Conservation (phyloP, 805 yeast genomes). For the Cyberlindnera misumaiensis region DNA sequence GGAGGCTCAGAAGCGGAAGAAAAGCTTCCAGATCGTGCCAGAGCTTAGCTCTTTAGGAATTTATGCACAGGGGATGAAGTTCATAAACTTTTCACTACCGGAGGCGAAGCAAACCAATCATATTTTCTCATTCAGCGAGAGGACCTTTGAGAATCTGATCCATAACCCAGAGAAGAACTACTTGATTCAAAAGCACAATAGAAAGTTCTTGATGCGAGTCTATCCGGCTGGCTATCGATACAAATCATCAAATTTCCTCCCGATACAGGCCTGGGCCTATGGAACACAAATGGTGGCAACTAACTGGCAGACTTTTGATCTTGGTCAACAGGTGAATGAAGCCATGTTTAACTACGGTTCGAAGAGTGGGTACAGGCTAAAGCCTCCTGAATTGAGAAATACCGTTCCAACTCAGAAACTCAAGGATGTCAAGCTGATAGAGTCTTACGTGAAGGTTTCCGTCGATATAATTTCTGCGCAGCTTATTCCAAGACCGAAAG, state of each 20-base stretch:
- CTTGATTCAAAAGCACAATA: slow-evolving; percentile 70
- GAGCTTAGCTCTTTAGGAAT: slow-evolving; percentile 59
- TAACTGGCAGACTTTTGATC: slow-evolving; percentile 91
- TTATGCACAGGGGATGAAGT: slow-evolving; percentile 60
- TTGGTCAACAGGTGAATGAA: slow-evolving; percentile 83
- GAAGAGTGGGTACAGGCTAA: slow-evolving; percentile 69
- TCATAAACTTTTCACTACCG: slow-evolving; percentile 76
- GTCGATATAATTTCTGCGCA: slow-evolving; percentile 72
- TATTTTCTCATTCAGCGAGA: slow-evolving; percentile 82
- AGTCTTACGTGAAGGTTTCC: slow-evolving; percentile 15
- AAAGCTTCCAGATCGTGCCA: slow-evolving; percentile 25
- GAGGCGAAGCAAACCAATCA: slow-evolving; percentile 78
- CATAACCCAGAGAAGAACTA: slow-evolving; percentile 50
- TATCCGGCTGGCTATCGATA: slow-evolving; percentile 81
- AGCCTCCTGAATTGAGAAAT: slow-evolving; percentile 46
- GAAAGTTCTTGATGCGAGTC: slow-evolving; percentile 66
- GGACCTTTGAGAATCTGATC: slow-evolving; percentile 52
- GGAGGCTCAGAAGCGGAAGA: slow-evolving; percentile 5
- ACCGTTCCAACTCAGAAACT: slow-evolving; percentile 19
- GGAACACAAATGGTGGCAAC: slow-evolving; percentile 96
- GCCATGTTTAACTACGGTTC: slow-evolving; percentile 64
- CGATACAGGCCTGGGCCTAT: slow-evolving; percentile 69
- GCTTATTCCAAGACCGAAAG: slow-evolving; percentile 68
- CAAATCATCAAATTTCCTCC: slow-evolving; percentile 75
- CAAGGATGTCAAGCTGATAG: slow-evolving; percentile 6